Evolutionary conservation across 2,329 filamentous ascomycete genomes (phyloP), one percentile per base, ranked within the genome.

Genomic region (Stagonosporopsis chrysanthemi): DNA sequence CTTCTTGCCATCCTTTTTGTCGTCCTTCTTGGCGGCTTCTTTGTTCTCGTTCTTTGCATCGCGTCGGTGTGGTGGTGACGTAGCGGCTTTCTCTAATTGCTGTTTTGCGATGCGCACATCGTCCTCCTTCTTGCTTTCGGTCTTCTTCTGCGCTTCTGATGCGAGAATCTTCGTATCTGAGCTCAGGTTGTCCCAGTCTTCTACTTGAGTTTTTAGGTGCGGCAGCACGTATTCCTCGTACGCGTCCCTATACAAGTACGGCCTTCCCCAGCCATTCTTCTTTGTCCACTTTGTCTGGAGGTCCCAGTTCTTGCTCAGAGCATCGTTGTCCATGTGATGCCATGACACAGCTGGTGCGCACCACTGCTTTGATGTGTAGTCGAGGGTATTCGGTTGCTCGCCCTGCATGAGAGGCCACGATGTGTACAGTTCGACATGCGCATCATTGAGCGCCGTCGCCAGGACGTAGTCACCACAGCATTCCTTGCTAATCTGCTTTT

Each of bases 331-430:
- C 52, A 75, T 62, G 24, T 71, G 66, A 36, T 77, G 71, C 75
- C 74, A 78, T 3, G 73, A 75, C 4, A 81, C 63, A 11, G 75
- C 75, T 5, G 79, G 77, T 1, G 63, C 58, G 57, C 80, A 82
- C 79, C 79, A 82, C 17, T 79, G 69, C 33, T 65, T 68, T 11
- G 68, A 46, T 1, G 68, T 72, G 69, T 73, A 81, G 36, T 78
- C 73, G 26, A 81, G 67, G 0, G 74, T 76, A 33, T 64, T 63
- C 5, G 77, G 77, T 19, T 74, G 77, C 52, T 79, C 78, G 38
- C 77, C 72, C 58, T 82, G 79, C 12, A 81, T 71, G 46, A 80
- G 71, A 0, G 79, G 79, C 67, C 74, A 80, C 0, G 75, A 71
- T 22, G 70, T 69, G 6, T 76, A 74, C 17, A 77, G 66, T 23